phyloP scores from a whole-genome alignment of 2,329 filamentous ascomycete genomes.

The Chaetothyriales sp. region DNA sequence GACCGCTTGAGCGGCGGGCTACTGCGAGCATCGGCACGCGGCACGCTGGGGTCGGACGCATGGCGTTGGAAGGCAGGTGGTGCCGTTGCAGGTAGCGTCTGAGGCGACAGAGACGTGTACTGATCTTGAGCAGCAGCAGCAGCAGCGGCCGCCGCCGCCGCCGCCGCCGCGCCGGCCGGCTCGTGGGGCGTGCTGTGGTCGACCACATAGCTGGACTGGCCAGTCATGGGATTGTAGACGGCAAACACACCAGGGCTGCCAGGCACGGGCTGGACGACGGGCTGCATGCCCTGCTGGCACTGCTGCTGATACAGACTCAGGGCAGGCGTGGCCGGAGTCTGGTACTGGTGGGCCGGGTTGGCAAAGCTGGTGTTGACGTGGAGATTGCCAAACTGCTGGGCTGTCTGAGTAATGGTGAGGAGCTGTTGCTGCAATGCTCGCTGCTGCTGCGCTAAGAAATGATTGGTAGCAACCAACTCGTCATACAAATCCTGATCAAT shows the following conservation, averaged over 20 bases:
- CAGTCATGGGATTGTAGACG: conserved; percentile 74
- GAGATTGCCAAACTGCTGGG: conserved; percentile 69
- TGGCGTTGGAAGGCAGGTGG: conserved; percentile 58
- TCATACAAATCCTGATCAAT: conserved; percentile 81
- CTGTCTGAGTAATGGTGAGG: conserved; percentile 65
- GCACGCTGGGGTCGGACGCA: conserved; percentile 54
- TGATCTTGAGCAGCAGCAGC: conserved; percentile 40
- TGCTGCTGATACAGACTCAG: conserved; percentile 52
- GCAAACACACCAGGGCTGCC: conserved; percentile 64
- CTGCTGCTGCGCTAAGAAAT: conserved; percentile 88
- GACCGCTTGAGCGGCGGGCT: conserved; percentile 48
- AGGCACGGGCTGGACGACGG: conserved; percentile 48
- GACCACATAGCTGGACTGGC: conserved; percentile 68
- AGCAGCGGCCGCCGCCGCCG: too few relatives aligned
- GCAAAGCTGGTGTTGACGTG: conserved; percentile 42
- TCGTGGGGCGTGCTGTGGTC: conserved; percentile 40
- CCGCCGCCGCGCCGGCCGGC: too few relatives aligned
- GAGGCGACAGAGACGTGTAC: conserved; percentile 28
- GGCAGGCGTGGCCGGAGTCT: conserved; percentile 40
- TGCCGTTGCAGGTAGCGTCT: conserved; percentile 40
- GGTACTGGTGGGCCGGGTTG: conserved; percentile 35
- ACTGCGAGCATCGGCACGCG: conserved; percentile 44
- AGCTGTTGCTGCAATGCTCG: conserved; percentile 91
- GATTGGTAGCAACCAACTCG: conserved; percentile 77
- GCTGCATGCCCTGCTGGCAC: conserved; percentile 52